phyloP scores from a whole-genome alignment of 345 rosid species.

The Lagerstroemia speciosa region DNA sequence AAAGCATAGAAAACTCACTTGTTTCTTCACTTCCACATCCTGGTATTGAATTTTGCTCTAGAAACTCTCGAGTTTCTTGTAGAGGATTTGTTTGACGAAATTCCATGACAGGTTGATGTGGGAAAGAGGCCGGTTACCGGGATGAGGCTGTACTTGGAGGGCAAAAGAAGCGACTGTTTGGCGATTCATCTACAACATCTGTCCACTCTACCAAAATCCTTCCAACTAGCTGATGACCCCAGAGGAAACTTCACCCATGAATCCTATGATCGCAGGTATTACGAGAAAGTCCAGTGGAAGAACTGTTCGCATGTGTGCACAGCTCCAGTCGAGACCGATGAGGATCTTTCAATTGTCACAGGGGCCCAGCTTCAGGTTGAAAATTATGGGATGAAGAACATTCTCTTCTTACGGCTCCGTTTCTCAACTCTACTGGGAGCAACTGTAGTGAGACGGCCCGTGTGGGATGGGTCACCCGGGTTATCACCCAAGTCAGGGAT shows the following conservation, averaged over 20 bases:
- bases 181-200: slow-evolving; percentile 93
- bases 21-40: not conserved
- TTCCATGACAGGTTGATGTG: slow-evolving; percentile 65
- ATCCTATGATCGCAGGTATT: slow-evolving; percentile 54
- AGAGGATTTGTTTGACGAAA: not conserved
- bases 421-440: slow-evolving; percentile 69
- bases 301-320: slow-evolving; percentile 92
- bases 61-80: not conserved
- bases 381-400: slow-evolving; percentile 71
- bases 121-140: slow-evolving; percentile 95
- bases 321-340: slow-evolving; percentile 74
- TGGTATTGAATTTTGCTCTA: not conserved
- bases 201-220: slow-evolving; percentile 82
- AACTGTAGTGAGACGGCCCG: slow-evolving; percentile 42
- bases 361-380: slow-evolving; percentile 90
- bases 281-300: slow-evolving; percentile 91
- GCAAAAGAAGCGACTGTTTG: slow-evolving; percentile 71
- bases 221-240: slow-evolving; percentile 69
- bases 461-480: slow-evolving; percentile 90
- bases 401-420: slow-evolving; percentile 71
- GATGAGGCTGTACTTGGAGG: slow-evolving; percentile 88
- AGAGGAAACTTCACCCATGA: slow-evolving; percentile 36
- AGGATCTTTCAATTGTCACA: slow-evolving; percentile 69
- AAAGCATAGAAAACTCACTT: not conserved
- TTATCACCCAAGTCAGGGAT: slow-evolving; percentile 70